Base-by-base conservation (phyloP, 495 filamentous ascomycete species). In the Cudoniella acicularis region DNA sequence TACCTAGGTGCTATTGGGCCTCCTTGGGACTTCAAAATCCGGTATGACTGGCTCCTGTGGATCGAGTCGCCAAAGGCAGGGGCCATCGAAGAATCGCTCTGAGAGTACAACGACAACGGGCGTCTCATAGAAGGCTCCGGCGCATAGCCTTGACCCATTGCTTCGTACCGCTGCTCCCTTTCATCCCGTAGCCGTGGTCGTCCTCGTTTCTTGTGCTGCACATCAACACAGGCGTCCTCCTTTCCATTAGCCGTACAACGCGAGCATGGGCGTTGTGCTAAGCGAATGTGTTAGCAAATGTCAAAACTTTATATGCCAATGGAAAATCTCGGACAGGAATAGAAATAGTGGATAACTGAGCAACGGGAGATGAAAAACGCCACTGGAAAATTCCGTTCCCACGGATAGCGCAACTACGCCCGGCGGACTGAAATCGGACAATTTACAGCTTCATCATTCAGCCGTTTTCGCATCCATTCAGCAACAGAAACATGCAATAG, bases 151-250 rank as follows among this genome's bases (percentile, higher is more conserved):
- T 46, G 66, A 65, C 75, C 75, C 22, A 73, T 60, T 16, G 71
- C 64, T 50, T 85, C 80, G 59, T 78, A 84, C 60, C 80, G 78
- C 23, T 75, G 66, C 61, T 83, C 76, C 61, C 77, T 72, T 52
- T 97, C 94, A 65, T 96, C 92, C 68, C 93, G 88, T 66, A 98
- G 78, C 52, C 94, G 87, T 64, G 94, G 94, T 56, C 94, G 81
- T 20, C 94, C 94, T 60, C 94, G 80, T 70, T 97, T 98, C 74
- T 97, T 98, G 73, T 98, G 93, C 64, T 92, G 91, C 21, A 98
- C 91, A 71, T 98, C 94, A 52, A 91, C 79, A 64, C 93, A 98
- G n/a, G 88, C 83, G 52, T 92, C 87, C 81, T 96, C 73, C 62
- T 86, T 86, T 54, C 82, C 81, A 69, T 81, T 83, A 52, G 74